phyloP scores from a whole-genome alignment of 1,139 yeast genomes.

The Yamadazyma kanchanaburiensis region DNA sequence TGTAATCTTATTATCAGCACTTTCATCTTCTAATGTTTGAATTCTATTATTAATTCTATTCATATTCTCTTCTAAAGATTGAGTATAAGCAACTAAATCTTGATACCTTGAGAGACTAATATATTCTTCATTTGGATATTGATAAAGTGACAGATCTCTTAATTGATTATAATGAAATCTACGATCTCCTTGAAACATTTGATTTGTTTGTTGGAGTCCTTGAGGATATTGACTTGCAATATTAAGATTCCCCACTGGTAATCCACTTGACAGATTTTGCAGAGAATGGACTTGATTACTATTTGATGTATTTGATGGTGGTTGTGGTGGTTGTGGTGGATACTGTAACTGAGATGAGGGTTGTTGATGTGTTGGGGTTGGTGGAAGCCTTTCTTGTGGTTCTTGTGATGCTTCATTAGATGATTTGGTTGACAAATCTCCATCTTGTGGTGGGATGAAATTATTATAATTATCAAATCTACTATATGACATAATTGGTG shows the following conservation, averaged over 20 bases:
- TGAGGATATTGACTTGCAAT: conserved; percentile 5
- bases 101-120: conserved; percentile 31
- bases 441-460: too few relatives aligned
- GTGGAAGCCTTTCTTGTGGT: conserved; percentile 1
- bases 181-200: conserved; percentile 5
- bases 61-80: conserved; percentile 28
- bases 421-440: too few relatives aligned
- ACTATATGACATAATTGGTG: too few relatives aligned
- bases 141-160: conserved; percentile 9
- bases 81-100: conserved; percentile 33
- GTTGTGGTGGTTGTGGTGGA: not conserved
- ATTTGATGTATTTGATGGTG: not conserved
- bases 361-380: conserved; percentile 1
- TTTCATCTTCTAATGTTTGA: conserved; percentile 13
- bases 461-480: too few relatives aligned
- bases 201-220: not conserved
- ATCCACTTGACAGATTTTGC: not conserved
- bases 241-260: conserved; percentile 3
- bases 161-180: conserved; percentile 7
- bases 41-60: conserved; percentile 22
- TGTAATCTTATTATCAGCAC: conserved; percentile 14
- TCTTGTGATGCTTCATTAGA: conserved; percentile 3
- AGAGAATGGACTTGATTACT: not conserved
- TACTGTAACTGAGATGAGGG: too few relatives aligned
- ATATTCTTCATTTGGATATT: conserved; percentile 14